Evolutionary conservation across 805 yeast species (phyloP).

Genomic region (Metschnikowia continentalis): DNA sequence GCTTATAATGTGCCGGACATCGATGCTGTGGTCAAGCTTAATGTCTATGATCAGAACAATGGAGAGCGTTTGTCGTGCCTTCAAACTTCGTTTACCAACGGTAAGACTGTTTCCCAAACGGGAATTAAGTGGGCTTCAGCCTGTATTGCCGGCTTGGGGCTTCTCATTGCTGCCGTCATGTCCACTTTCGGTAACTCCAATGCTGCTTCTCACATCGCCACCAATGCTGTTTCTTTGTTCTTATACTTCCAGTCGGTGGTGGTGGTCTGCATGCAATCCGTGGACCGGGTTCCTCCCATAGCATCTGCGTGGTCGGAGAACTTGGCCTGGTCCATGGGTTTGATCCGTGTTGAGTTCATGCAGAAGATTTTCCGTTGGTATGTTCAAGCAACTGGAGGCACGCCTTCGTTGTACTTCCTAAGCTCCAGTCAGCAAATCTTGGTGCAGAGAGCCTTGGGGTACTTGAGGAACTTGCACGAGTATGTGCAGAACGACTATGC

Average conservation of each 20-base stretch:
- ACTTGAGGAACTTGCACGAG: slow-evolving; percentile 23
- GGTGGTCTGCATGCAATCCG: slow-evolving; percentile 78
- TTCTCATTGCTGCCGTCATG: slow-evolving; percentile 74
- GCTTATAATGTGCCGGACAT: slow-evolving; percentile 85
- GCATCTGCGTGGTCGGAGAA: slow-evolving; percentile 92
- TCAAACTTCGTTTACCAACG: slow-evolving; percentile 70
- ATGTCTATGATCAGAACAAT: slow-evolving; percentile 37
- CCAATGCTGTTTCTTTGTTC: slow-evolving; percentile 80
- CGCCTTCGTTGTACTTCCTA: slow-evolving; percentile 64
- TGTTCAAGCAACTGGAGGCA: slow-evolving; percentile 84
- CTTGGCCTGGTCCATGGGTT: slow-evolving; percentile 92
- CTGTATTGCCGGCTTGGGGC: slow-evolving; percentile 81
- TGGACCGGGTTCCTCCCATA: slow-evolving; percentile 84
- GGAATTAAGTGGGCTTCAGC: slow-evolving; percentile 88
- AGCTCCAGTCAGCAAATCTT: slow-evolving; percentile 61
- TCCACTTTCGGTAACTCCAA: slow-evolving; percentile 83
- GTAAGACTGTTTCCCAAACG: slow-evolving; percentile 73
- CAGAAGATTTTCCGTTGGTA: slow-evolving; percentile 83
- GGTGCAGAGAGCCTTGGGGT: slow-evolving; percentile 61
- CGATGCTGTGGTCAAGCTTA: slow-evolving; percentile 69
- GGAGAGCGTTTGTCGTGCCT: slow-evolving; percentile 61
- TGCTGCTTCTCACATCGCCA: slow-evolving; percentile 85
- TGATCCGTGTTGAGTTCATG: slow-evolving; percentile 75
- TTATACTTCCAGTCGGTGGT: slow-evolving; percentile 86
- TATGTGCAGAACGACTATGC: slow-evolving; percentile 14